phyloP scores from a whole-genome alignment of 495 filamentous ascomycete species.

The Pyrenula aspistea region DNA sequence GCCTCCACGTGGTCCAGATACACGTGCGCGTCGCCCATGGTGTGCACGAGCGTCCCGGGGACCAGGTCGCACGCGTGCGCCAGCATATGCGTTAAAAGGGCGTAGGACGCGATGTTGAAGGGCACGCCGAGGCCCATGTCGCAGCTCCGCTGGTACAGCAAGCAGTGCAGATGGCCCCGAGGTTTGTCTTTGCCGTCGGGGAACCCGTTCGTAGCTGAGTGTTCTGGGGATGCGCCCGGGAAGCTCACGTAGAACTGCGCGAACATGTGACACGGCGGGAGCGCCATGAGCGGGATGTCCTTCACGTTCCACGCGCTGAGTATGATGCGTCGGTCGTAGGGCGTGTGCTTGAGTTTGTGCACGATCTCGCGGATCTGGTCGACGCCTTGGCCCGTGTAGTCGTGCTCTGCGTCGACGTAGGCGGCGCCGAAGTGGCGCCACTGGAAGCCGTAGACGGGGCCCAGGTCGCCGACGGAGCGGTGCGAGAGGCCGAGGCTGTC shows the following conservation, averaged over 20 bases:
- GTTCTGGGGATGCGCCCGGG: conserved; percentile 21
- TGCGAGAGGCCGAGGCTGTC: conserved; percentile 70
- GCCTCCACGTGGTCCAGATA: conserved; percentile 91
- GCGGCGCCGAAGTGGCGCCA: conserved; percentile 96
- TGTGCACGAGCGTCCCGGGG: conserved; percentile 76
- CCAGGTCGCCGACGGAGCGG: conserved; percentile 77
- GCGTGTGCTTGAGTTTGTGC: conserved; percentile 64
- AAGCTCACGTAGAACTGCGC: conserved; percentile 95
- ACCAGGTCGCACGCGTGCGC: conserved; percentile 74
- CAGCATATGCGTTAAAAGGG: conserved; percentile 85
- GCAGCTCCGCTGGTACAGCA: conserved; percentile 86
- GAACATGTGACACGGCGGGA: conserved; percentile 98
- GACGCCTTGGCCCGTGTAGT: conserved; percentile 81
- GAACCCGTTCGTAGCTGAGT: neutral
- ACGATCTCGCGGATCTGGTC: conserved; percentile 86
- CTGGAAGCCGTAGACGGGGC: conserved; percentile 96
- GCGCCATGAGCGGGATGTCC: conserved; percentile 78
- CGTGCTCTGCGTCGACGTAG: conserved; percentile 64
- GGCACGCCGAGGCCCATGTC: conserved; percentile 97
- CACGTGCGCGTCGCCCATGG: conserved; percentile 94
- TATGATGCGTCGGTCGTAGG: conserved; percentile 82
- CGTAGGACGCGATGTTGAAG: conserved; percentile 94
- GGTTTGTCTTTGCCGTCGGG: conserved; percentile 24
- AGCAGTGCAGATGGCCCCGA: conserved; percentile 63
- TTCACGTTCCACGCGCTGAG: conserved; percentile 87